A percentile compares a stretch with the other conserved stretches of the same genome.
These are phyloP conservation scores for Yamadazyma friedrichii DNA, from an alignment of 1,139 yeast genomes.

Conservation along the genomic window DNA sequence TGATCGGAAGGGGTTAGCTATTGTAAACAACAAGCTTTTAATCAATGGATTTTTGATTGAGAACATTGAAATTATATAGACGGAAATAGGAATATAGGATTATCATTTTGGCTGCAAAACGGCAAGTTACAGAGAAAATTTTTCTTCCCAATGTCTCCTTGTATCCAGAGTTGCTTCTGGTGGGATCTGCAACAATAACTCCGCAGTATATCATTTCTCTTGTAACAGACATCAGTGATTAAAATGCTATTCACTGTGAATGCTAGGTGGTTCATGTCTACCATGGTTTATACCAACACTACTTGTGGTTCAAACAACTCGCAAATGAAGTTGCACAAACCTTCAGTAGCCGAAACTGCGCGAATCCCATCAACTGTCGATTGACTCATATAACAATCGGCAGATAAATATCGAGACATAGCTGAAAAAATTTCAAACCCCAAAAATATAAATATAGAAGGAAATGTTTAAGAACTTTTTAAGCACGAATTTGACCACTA, in stretches of 20 bases:
- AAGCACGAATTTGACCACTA: not conserved
- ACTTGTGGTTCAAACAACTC: no score
- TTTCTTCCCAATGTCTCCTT: not conserved
- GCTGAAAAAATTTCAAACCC: not conserved
- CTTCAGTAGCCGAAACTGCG: conserved; percentile 4
- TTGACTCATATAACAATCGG: not conserved
- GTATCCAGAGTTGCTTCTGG: not conserved
- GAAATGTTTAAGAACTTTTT: conserved; percentile 6
- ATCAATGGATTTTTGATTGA: conserved; percentile 15
- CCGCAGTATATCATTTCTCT: no score
- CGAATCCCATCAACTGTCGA: not conserved
- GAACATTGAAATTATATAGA: conserved; percentile 8
- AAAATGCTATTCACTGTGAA: no score
- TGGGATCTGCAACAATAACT: no score
- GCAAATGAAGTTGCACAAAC: not conserved
- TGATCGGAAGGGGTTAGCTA: conserved; percentile 3
- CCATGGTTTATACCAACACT: no score
- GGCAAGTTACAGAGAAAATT: conserved; percentile 6
- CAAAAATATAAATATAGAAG: not conserved
- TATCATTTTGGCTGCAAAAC: conserved; percentile 3
- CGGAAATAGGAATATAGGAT: conserved; percentile 1
- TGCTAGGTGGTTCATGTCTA: no score
- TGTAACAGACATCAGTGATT: no score
- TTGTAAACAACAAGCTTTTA: conserved; percentile 8
- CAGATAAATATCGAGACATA: not conserved